Percentiles rank a stretch among this genome's conserved stretches.
phyloP scores from a whole-genome alignment of 2,329 filamentous ascomycete species.

The Hyphodiscus sp. region DNA sequence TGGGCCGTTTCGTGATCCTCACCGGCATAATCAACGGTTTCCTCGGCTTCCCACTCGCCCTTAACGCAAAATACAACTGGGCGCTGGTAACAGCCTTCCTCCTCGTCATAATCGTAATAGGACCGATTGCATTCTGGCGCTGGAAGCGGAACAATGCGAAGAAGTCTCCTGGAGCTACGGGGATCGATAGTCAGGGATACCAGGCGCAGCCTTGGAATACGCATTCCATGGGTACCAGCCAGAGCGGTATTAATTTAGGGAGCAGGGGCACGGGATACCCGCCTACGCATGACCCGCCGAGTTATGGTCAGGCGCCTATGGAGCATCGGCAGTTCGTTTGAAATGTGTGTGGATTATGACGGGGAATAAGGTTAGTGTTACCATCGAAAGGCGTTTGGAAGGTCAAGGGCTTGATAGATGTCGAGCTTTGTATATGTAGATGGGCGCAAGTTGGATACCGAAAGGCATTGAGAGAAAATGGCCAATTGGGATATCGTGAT shows the following conservation, averaged over 20 bases:
- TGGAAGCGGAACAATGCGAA: slow-evolving; percentile 4
- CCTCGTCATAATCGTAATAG: slow-evolving; percentile 35
- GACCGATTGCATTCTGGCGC: slow-evolving; percentile 23
- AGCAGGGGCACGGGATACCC: slow-evolving; percentile 1
- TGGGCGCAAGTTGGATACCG: too few relatives aligned
- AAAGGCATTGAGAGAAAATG: too few relatives aligned
- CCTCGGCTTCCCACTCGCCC: slow-evolving; percentile 51
- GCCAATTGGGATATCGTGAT: too few relatives aligned
- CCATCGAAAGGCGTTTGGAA: too few relatives aligned
- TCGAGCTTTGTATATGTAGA: too few relatives aligned
- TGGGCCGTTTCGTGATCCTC: slow-evolving; percentile 47
- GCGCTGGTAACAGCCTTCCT: slow-evolving; percentile 41
- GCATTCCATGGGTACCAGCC: background rate
- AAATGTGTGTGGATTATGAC: background rate
- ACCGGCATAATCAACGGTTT: slow-evolving; percentile 51
- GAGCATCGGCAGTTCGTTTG: slow-evolving; percentile 3
- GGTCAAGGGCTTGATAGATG: too few relatives aligned
- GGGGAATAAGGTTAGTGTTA: too few relatives aligned
- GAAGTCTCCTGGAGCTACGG: slow-evolving; percentile 3
- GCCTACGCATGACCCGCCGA: background rate
- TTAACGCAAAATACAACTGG: slow-evolving; percentile 40
- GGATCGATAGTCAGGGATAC: slow-evolving; percentile 4
- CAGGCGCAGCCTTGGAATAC: slow-evolving; percentile 10
- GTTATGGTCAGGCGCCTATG: background rate
- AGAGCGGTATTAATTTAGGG: slow-evolving; percentile 10